Base-by-base conservation (phyloP, 2,329 filamentous ascomycete species). In the Colletotrichum lini region DNA sequence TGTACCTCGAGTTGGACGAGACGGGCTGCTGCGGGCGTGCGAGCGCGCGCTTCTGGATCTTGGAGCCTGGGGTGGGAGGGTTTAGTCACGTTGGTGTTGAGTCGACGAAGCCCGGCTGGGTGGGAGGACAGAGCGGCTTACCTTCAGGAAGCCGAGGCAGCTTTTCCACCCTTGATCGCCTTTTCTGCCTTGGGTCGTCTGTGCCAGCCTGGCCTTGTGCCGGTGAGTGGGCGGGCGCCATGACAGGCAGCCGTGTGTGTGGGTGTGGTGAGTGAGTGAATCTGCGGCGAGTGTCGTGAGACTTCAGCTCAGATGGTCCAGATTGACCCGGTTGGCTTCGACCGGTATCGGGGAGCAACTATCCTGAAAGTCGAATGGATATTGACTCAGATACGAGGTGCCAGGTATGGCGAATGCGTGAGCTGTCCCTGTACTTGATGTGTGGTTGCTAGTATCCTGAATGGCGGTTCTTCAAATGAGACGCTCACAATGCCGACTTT, bases 21-120 rank as follows among this genome's bases (percentile, higher is more conserved):
- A 80, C 77, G n/a, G 84, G 82, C 13, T 80, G 77, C 64, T 83
- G 82, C 8, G 76, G 80, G 72, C 82, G 78, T 73, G 79, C 78
- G 52, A 86, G 79, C 5, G 87, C 85, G 10, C 86, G 84, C 75
- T 87, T 88, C 62, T 84, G 84, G 73, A 90, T 76, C 60, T 80
- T 86, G 67, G 82, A 79, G 73, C 86, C 87, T 89, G 72, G 30
- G 23, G 15, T 16, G 15, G 54, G 18, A 13, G 21, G 47, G 16
- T 66, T 78, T 67, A 44, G 76, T 74, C 73, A 30, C 13, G 44
- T n/a, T 16, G 4, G 4, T 0, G 15, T 38, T 38, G 8, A 35
- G 10, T 35, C 23, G 30, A 54, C 52, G 9, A 40, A 63, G 38
- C 40, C 57, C 15, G 45, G 30, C 8, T 35, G 8, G 30, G 2